Percentiles rank a stretch among this genome's conserved stretches.
These are phyloP conservation scores for Pseudocercospora fijiensis DNA, from an alignment of 2,329 filamentous ascomycete genomes.

Conservation along the genomic window DNA sequence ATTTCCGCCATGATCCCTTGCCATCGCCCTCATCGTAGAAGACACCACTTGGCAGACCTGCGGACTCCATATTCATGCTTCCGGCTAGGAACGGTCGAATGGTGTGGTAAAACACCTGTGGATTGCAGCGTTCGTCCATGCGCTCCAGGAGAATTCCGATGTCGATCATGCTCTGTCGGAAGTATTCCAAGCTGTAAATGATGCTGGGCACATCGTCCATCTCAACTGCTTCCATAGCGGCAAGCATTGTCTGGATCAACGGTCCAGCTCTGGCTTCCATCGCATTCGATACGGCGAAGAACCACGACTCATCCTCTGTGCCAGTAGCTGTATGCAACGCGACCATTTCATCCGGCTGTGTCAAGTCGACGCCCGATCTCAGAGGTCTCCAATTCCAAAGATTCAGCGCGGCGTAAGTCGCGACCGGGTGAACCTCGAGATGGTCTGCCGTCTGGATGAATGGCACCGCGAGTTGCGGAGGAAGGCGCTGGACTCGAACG, in stretches of 20 bases:
- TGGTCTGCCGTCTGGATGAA: constrained; percentile 69
- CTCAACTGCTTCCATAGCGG: constrained; percentile 49
- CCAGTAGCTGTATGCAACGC: constrained; percentile 88
- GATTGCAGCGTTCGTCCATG: constrained; percentile 53
- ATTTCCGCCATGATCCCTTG: constrained; percentile 51
- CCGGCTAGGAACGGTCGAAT: constrained; percentile 55
- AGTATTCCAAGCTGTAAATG: constrained; percentile 42
- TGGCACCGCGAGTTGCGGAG: constrained; percentile 77
- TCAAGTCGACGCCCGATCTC: constrained; percentile 70
- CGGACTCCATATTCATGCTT: constrained; percentile 55
- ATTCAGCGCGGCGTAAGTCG: constrained; percentile 86
- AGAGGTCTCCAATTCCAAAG: constrained; percentile 96
- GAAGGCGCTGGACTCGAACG: constrained; percentile 55
- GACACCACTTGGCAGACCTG: constrained; percentile 52
- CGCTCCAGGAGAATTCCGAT: constrained; percentile 46
- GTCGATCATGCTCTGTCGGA: constrained; percentile 46
- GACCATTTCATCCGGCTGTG: constrained; percentile 81
- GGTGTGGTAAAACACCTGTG: constrained; percentile 52
- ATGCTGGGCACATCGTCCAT: constrained; percentile 41
- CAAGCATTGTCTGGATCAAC: constrained; percentile 48
- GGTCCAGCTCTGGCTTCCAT: constrained; percentile 54
- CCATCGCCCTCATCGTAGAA: constrained; percentile 54
- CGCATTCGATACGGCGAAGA: constrained; percentile 54
- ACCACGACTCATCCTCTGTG: constrained; percentile 91
- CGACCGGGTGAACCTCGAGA: constrained; percentile 84